Evolutionary conservation across 495 filamentous ascomycete species (phyloP), one percentile per base, ranked within the genome.

Genomic region (Xylaria cubensis): DNA sequence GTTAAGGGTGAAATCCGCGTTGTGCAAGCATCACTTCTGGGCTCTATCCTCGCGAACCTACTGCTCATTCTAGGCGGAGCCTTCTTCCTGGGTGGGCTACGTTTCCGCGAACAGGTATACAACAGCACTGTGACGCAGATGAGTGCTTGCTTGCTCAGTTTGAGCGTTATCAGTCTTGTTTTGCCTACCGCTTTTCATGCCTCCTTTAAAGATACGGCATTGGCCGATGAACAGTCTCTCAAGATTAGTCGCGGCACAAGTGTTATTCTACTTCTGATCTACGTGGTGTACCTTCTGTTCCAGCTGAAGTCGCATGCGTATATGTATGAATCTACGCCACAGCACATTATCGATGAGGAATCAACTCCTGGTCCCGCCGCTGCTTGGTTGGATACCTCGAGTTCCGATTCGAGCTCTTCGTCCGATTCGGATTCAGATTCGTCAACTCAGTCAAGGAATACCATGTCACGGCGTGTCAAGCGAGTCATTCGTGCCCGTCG

Each of bases 61-160:
- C 86, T 97, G 15, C 87, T 97, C 59, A 97, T 97, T 78, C 84
- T 97, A 71, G 94, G 94, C 73, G 95, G 97, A 93, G 91, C 91
- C 50, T 97, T 97, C 79, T 83, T 97, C 44, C 83, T 95, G 46
- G 94, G 94, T 75, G 94, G 94, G 68, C 84, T 97, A 59, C 91
- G 93, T 68, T 97, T 91, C 81, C 91, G 90, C 72, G 94, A 97
- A 85, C 94, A 95, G 86, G 90, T 97, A 72, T 97, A 97, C 83
- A 97, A 97, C 81, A 96, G 90, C 82, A 97, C 93, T 32, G 92
- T 97, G 62, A 97, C 94, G 3, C 93, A 97, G 81, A 97, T 96
- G 92, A 97, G 94, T 76, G 94, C 94, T 36, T 97, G 93, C 82
- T 85, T 97, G 59, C 89, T 97, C 72, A 94, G 93, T 84, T 83